Base-by-base conservation (phyloP, 768 basidiomycete genomes). In the Dacryopinax spathularia region DNA sequence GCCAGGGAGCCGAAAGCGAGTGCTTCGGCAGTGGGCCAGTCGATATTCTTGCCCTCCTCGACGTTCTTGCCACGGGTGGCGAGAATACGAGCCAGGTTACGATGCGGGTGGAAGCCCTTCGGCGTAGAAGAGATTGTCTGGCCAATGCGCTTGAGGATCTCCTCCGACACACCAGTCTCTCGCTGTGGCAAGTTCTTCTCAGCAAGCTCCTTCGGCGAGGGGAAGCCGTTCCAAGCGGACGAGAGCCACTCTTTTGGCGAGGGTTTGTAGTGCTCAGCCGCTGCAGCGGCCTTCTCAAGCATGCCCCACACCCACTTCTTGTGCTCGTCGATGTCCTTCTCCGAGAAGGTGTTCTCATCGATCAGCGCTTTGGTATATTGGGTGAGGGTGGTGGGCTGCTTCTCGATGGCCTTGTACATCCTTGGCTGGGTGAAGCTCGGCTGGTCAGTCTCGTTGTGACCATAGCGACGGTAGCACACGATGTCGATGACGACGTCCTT, bases 381-480 rank as follows among this genome's bases (percentile, higher is more conserved):
- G 6, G 90, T 88, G 62, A 98, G 81, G 3, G 93, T 84, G 1
- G 94, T 93, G 1, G 89, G 89, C 75, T 98, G 92, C 70, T 90
- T 88, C 76, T 86, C 85, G 72, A 99, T 96, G 33, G 93, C 91
- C 74, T 91, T 82, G 80, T 99, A 99, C 96, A 98, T 99, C 67
- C 90, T 82, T 6, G 96, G 96, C 74, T 99, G 96, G 10, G 96
- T 98, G 79, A 99, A 99, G 74, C 84, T 88, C 27, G 96, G 96
- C 74, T 99, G 96, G 72, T 99, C 96, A 10, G 93, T 97, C 76
- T 99, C 96, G 75, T 99, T 99, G 78, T 99, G 96, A n/a, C 96
- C 96, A 72, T 98, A 85, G 62, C 93, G 91, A 67, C 96, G 89
- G 79, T 97, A 99, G 77, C 96, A 99, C 64, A 99, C 94, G 64